Percentiles rank a stretch among this genome's conserved stretches.
These are phyloP conservation scores for Thinopyrum elongatum DNA, from an alignment of 176 grass and related monocot genomes.

Conservation along the genomic window DNA sequence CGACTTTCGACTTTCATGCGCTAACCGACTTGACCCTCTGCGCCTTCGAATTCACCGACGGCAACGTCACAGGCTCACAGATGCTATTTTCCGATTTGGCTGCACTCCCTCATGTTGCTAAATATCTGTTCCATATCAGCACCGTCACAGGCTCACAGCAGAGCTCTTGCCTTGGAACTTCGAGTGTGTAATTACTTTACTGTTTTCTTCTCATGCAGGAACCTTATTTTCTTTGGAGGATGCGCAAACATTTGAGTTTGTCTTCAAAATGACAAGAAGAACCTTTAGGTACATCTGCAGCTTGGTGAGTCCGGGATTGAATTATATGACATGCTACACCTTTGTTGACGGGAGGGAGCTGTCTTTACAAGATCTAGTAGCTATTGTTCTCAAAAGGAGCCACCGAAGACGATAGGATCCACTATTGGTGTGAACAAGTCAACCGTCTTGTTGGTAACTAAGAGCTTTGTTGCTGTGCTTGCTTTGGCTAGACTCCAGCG, in stretches of 20 bases:
- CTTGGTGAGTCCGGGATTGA: neutral
- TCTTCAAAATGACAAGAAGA: neutral
- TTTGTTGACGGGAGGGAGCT: neutral
- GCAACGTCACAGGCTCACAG: too few relatives aligned
- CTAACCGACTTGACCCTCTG: too few relatives aligned
- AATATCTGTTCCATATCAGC: neutral
- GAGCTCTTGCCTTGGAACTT: neutral
- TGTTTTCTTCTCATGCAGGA: neutral
- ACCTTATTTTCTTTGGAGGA: neutral
- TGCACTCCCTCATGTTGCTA: neutral
- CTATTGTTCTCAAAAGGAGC: neutral
- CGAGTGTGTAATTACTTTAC: neutral
- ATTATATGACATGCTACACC: neutral
- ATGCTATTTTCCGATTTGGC: neutral
- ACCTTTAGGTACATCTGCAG: neutral
- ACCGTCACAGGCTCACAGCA: neutral
- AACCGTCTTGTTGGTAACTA: slow-evolving; percentile 46
- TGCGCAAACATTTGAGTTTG: neutral
- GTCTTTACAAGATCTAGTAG: slow-evolving; percentile 49
- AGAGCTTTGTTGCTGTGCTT: slow-evolving; percentile 48
- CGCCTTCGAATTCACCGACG: too few relatives aligned
- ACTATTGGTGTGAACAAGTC: slow-evolving; percentile 40
- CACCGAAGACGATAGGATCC: neutral
- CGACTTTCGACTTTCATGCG: too few relatives aligned
- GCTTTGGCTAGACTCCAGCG: slow-evolving; percentile 45